Conservation (phyloP, 768 basidiomycete genomes). For the Tremella mesenterica region DNA sequence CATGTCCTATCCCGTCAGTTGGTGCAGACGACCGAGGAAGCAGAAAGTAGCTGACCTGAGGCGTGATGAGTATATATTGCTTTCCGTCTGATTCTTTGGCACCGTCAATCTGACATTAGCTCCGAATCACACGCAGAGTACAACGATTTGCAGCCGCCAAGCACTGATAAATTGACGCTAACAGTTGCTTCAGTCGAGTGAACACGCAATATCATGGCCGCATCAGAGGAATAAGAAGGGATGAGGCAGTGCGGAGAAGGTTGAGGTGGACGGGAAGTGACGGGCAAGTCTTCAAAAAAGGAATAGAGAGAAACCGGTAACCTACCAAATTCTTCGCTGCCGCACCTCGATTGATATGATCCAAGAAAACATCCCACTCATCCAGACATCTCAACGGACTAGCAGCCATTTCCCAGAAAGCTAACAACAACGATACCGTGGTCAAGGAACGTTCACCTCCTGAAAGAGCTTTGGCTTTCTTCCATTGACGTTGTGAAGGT, state of each 20-base stretch:
- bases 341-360: slow-evolving; percentile 57
- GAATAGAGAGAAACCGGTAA: neutral
- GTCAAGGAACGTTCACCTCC: slow-evolving; percentile 97
- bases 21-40: neutral
- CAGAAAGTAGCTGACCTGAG: slow-evolving; percentile 52
- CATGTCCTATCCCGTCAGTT: slow-evolving; percentile 24
- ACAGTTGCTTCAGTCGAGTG: no score
- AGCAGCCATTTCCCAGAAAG: slow-evolving; percentile 90
- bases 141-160: neutral
- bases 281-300: neutral
- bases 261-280: no score
- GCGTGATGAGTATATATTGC: slow-evolving; percentile 91
- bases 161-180: no score
- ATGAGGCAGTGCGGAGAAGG: no score
- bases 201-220: no score
- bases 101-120: slow-evolving; percentile 63
- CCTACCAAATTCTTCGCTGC: slow-evolving; percentile 89
- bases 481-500: slow-evolving; percentile 7
- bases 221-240: no score
- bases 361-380: slow-evolving; percentile 95
- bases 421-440: slow-evolving; percentile 84
- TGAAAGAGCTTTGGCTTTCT: slow-evolving; percentile 47
- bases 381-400: slow-evolving; percentile 95
- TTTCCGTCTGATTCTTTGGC: slow-evolving; percentile 78
- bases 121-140: neutral